These are phyloP conservation scores for Gossypium davidsonii DNA, from an alignment of 441 rosid species.

Conservation along the genomic window DNA sequence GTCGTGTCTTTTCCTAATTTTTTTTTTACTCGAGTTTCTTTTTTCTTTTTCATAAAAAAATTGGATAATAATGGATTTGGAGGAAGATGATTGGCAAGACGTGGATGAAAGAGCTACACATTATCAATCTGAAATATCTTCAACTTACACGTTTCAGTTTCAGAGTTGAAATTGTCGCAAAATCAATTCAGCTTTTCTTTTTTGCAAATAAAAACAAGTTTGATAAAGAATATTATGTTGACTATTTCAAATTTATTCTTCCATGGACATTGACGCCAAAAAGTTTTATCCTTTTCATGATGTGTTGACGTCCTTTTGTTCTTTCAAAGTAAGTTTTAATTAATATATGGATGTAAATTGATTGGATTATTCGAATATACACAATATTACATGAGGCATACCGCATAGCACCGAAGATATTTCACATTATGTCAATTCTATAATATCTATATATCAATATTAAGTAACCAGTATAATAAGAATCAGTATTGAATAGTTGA, in stretches of 20 bases:
- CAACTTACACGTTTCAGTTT: constrained; percentile 4
- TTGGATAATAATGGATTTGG: background rate
- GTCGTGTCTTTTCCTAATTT: background rate
- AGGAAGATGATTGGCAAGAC: background rate
- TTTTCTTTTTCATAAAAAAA: too few species aligned
- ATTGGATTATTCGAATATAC: background rate
- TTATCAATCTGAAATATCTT: background rate
- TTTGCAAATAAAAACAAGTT: constrained; percentile 12
- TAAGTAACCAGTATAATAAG: background rate
- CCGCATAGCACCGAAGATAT: background rate
- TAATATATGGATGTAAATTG: background rate
- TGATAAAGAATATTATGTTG: background rate
- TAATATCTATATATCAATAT: background rate
- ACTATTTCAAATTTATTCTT: background rate
- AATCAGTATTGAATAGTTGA: background rate
- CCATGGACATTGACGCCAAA: background rate
- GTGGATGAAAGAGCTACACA: background rate
- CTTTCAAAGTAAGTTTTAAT: background rate
- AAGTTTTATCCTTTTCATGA: background rate
- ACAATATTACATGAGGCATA: background rate
- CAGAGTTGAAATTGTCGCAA: background rate
- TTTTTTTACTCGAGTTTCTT: background rate
- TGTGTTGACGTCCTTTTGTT: background rate
- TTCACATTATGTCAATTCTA: background rate
- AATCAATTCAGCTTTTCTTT: background rate